Percentiles rank a stretch among this genome's conserved stretches.
Conservation (phyloP, 768 basidiomycete genomes). For the Pisolithus microcarpus region DNA sequence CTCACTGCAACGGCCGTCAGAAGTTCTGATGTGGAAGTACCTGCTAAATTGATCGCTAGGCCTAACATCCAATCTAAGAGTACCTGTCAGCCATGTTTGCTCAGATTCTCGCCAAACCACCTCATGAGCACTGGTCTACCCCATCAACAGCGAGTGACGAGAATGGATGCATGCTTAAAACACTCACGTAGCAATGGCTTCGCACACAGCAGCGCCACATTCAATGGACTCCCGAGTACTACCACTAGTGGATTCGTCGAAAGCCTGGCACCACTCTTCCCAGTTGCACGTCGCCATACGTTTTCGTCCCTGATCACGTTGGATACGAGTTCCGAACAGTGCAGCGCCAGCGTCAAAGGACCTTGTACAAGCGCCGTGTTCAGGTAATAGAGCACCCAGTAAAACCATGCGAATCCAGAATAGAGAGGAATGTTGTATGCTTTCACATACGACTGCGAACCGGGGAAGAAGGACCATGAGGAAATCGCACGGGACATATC, state of each 20-base stretch:
- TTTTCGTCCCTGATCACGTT: slow-evolving; percentile 25
- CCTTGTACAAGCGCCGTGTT: slow-evolving; percentile 23
- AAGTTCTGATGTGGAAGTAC: slow-evolving; percentile 6
- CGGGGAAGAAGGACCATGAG: slow-evolving; percentile 25
- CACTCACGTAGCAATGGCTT: slow-evolving; percentile 24
- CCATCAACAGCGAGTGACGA: neutral
- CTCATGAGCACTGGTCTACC: too few relatives aligned
- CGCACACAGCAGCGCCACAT: slow-evolving; percentile 9
- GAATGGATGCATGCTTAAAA: neutral
- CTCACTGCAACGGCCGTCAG: slow-evolving; percentile 13
- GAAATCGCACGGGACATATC: neutral
- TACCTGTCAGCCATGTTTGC: neutral
- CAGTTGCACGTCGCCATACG: slow-evolving; percentile 20
- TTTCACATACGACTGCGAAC: slow-evolving; percentile 10
- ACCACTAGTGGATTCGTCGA: slow-evolving; percentile 15
- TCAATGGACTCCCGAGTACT: slow-evolving; percentile 16
- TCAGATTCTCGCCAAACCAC: too few relatives aligned
- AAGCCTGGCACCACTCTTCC: slow-evolving; percentile 9
- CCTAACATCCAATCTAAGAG: slow-evolving; percentile 28
- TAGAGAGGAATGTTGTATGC: slow-evolving; percentile 18
- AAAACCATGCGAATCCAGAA: slow-evolving; percentile 10
- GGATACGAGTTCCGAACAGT: slow-evolving; percentile 22
- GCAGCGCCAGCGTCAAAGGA: slow-evolving; percentile 21
- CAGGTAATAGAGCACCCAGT: slow-evolving; percentile 20
- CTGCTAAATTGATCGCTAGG: slow-evolving; percentile 16